These are phyloP conservation scores for Taxillus chinensis DNA, from an alignment of 164 flowering plant genomes.

Conservation along the genomic window DNA sequence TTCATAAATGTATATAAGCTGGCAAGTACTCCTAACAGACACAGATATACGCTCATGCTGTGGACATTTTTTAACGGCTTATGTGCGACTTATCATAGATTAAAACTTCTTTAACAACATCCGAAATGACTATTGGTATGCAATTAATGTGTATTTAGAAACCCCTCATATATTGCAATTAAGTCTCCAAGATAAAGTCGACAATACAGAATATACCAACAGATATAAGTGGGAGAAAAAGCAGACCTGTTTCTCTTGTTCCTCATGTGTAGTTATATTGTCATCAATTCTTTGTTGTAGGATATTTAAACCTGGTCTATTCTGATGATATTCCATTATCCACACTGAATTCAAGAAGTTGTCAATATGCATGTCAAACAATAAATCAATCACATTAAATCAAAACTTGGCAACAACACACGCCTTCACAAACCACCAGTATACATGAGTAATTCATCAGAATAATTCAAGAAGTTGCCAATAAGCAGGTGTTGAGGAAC, in stretches of 20 bases:
- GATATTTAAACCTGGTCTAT: slow-evolving; percentile 63
- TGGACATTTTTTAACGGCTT: too few species aligned
- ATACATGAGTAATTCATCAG: too few species aligned
- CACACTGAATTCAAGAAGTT: slow-evolving; percentile 41
- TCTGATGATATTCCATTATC: slow-evolving; percentile 58
- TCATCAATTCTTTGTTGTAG: slow-evolving; percentile 77
- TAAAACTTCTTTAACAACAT: too few species aligned
- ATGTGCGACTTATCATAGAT: too few species aligned
- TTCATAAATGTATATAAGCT: too few species aligned
- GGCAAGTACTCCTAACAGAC: too few species aligned
- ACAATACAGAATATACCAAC: neutral
- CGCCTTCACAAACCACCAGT: too few species aligned
- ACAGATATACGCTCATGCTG: too few species aligned
- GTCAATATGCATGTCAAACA: neutral
- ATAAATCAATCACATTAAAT: neutral
- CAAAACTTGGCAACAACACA: neutral
- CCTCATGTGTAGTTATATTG: slow-evolving; percentile 58
- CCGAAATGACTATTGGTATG: too few species aligned
- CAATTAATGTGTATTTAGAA: too few species aligned
- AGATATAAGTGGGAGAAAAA: slow-evolving; percentile 3
- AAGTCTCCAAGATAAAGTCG: neutral
- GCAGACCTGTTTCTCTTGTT: slow-evolving; percentile 58
- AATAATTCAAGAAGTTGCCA: too few species aligned
- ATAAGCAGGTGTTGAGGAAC: too few species aligned
- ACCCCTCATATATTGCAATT: neutral